phyloP scores from a whole-genome alignment of 345 rosid genomes.

The Gossypium anomalum region DNA sequence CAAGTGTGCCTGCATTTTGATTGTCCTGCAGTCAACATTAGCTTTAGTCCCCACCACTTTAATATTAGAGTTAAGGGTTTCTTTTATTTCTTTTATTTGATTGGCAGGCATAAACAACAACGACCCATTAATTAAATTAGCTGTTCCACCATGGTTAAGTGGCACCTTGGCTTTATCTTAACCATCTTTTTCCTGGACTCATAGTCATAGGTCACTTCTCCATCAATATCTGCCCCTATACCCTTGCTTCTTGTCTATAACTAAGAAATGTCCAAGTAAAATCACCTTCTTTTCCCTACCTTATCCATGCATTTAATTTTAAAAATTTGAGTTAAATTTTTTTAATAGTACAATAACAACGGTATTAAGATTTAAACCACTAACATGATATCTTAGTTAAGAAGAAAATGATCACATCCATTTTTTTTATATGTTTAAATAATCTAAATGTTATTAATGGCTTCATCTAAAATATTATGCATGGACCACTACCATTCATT shows the following conservation, averaged over 20 bases:
- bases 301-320: neutral
- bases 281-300: neutral
- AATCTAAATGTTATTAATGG: neutral
- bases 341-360: no score
- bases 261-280: neutral
- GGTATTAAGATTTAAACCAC: no score
- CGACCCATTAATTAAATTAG: neutral
- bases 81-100: neutral
- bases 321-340: neutral
- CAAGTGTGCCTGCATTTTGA: neutral
- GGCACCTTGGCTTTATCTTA: neutral
- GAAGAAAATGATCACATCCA: no score
- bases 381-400: no score
- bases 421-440: no score
- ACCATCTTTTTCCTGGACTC: neutral
- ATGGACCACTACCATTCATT: neutral
- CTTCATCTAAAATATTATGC: neutral
- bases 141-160: neutral
- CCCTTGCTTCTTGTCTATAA: neutral
- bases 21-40: neutral
- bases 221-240: neutral
- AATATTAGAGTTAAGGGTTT: neutral
- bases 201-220: neutral
- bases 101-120: neutral
- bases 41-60: constrained; percentile 1